Evolutionary conservation across 2,329 filamentous ascomycete genomes (phyloP).

Genomic region (Colletotrichum lindemuthianum): DNA sequence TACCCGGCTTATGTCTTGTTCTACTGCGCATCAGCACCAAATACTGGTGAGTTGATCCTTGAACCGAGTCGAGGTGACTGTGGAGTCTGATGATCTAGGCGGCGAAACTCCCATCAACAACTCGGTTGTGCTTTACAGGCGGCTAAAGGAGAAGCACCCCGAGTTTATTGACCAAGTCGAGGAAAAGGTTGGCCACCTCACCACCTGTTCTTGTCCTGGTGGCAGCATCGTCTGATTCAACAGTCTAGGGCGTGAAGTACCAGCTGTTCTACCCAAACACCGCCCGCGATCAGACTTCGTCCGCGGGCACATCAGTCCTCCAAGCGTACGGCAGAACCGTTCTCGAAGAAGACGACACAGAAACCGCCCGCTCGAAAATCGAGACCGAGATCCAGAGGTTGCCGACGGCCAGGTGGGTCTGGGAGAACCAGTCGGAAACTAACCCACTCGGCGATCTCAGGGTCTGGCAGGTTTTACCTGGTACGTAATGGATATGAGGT

Average conservation of each 20-base stretch:
- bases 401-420: conserved; percentile 39
- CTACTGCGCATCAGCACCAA: conserved; percentile 38
- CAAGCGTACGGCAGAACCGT: conserved; percentile 40
- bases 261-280: conserved; percentile 40
- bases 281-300: conserved; percentile 37
- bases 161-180: conserved; percentile 39
- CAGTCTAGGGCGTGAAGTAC: conserved; percentile 38
- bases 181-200: conserved; percentile 33
- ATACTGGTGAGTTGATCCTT: conserved; percentile 34
- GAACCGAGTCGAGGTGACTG: too few relatives aligned
- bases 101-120: conserved; percentile 42
- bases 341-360: conserved; percentile 37
- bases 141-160: conserved; percentile 36
- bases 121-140: conserved; percentile 39
- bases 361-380: conserved; percentile 38
- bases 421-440: conserved; percentile 38
- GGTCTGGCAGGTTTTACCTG: conserved; percentile 40
- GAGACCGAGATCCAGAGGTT: conserved; percentile 39
- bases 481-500: conserved; percentile 7
- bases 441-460: conserved; percentile 39
- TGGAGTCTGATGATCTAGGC: conserved; percentile 12
- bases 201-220: too few relatives aligned
- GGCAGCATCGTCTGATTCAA: too few relatives aligned
- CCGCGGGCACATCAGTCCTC: conserved; percentile 38
- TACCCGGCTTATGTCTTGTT: conserved; percentile 42